Evolutionary conservation across 148 eudicot species (phyloP).

Genomic region (Chenopodium berlandieri): DNA sequence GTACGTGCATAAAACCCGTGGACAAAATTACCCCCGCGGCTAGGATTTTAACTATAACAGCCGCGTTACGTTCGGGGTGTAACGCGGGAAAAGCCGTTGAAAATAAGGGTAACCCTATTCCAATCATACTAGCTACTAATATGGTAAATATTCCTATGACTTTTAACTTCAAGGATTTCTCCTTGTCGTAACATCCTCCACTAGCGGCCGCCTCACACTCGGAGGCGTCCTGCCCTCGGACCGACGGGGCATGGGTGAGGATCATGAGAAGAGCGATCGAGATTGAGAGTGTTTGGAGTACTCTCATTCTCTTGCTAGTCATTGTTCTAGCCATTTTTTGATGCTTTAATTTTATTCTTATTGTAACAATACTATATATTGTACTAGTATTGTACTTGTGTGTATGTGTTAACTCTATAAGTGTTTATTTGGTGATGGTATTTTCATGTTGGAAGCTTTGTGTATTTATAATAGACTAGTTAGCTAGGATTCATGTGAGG

Average conservation of each 20-base stretch:
- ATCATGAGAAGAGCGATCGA: not conserved
- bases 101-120: constrained; percentile 36
- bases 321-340: not conserved
- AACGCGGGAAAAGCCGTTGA: constrained; percentile 33
- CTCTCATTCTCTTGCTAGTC: constrained; percentile 13
- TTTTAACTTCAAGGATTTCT: constrained; percentile 29
- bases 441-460: not conserved
- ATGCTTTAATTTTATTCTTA: too few relatives aligned
- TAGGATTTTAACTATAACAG: constrained; percentile 38
- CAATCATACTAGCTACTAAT: constrained; percentile 35
- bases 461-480: not conserved
- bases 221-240: constrained; percentile 5
- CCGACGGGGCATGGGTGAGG: not conserved
- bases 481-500: not conserved
- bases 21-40: constrained; percentile 48
- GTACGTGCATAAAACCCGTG: constrained; percentile 48
- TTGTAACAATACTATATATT: not conserved
- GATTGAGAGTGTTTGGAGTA: constrained; percentile 18
- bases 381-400: not conserved
- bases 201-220: constrained; percentile 23
- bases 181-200: constrained; percentile 29
- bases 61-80: constrained; percentile 31
- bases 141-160: constrained; percentile 37
- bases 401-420: not conserved
- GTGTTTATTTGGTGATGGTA: not conserved